Evolutionary conservation across 1,139 yeast species (phyloP).

Genomic region (Wickerhamomyces sp.): DNA sequence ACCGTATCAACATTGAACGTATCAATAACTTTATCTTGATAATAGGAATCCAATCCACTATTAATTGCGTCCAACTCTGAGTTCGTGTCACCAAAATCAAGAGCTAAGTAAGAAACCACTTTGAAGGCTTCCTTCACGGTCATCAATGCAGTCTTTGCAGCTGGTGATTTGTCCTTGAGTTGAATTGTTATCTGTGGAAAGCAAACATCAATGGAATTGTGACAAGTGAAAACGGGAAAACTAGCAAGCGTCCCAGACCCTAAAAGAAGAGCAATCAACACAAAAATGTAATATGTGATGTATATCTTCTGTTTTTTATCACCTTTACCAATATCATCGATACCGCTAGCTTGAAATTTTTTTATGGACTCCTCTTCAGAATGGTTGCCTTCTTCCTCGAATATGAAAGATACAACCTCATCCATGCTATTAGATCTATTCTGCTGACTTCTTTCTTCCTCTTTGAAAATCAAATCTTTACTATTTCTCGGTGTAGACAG

Average conservation of each 20-base stretch:
- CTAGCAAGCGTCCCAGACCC: constrained; percentile 7
- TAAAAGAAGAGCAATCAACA: constrained; percentile 4
- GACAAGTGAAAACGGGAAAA: constrained; percentile 29
- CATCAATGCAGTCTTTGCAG: constrained; percentile 32
- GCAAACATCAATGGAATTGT: constrained; percentile 28
- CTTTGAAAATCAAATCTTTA: neutral
- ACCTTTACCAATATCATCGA: neutral
- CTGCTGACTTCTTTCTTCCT: neutral
- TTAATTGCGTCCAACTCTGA: constrained; percentile 21
- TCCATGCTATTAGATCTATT: constrained; percentile 10
- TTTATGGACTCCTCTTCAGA: constrained; percentile 1
- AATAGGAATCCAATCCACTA: constrained; percentile 19
- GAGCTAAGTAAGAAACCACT: constrained; percentile 50
- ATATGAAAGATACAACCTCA: constrained; percentile 12
- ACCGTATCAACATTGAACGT: constrained; percentile 39
- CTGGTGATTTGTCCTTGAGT: constrained; percentile 33
- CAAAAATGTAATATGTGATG: neutral
- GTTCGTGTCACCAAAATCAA: constrained; percentile 37
- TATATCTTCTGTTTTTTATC: neutral
- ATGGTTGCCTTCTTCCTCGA: constrained; percentile 1
- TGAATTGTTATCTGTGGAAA: constrained; percentile 42
- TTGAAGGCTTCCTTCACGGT: constrained; percentile 46
- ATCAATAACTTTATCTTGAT: constrained; percentile 31
- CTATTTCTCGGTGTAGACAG: neutral
- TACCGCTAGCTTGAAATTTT: neutral